These are phyloP conservation scores for Quercus engelmannii DNA, from an alignment of 306 rosid genomes.

Conservation along the genomic window DNA sequence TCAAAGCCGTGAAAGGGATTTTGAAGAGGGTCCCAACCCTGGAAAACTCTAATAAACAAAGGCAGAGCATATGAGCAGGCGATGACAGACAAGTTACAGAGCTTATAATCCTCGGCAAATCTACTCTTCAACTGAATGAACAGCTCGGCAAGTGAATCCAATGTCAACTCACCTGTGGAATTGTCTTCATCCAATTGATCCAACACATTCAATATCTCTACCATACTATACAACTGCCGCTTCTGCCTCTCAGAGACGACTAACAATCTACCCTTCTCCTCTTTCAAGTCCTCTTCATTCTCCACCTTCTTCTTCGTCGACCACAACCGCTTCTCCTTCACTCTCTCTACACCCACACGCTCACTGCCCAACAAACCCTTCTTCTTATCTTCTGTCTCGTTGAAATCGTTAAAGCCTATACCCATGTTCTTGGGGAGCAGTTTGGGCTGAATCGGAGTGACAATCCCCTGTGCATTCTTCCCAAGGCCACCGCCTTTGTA, in stretches of 20 bases:
- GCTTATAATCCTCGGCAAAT: slow-evolving; percentile 63
- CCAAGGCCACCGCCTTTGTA: slow-evolving; percentile 98
- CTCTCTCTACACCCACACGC: slow-evolving; percentile 27
- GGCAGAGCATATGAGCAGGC: slow-evolving; percentile 86
- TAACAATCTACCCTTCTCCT: slow-evolving; percentile 68
- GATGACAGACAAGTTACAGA: slow-evolving; percentile 80
- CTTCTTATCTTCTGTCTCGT: slow-evolving; percentile 36
- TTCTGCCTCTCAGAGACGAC: slow-evolving; percentile 56
- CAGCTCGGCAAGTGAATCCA: slow-evolving; percentile 67
- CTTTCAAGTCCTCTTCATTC: slow-evolving; percentile 49
- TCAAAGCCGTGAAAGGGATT: slow-evolving; percentile 71
- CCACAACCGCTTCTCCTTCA: slow-evolving; percentile 56
- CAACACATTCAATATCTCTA: slow-evolving; percentile 49
- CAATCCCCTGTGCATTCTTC: slow-evolving; percentile 78
- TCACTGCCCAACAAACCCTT: slow-evolving; percentile 32
- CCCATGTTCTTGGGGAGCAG: slow-evolving; percentile 83
- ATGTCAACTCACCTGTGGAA: slow-evolving; percentile 17
- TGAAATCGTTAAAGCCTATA: slow-evolving; percentile 72
- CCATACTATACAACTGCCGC: slow-evolving; percentile 58
- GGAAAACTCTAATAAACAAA: slow-evolving; percentile 74
- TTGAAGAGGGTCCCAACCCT: slow-evolving; percentile 89
- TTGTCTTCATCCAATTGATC: slow-evolving; percentile 55
- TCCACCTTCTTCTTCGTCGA: neutral
- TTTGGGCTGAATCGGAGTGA: slow-evolving; percentile 69
- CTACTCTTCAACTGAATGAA: slow-evolving; percentile 56